These are phyloP conservation scores for Nakaseomyces nivariensis DNA, from an alignment of 1,139 yeast genomes.

Conservation along the genomic window DNA sequence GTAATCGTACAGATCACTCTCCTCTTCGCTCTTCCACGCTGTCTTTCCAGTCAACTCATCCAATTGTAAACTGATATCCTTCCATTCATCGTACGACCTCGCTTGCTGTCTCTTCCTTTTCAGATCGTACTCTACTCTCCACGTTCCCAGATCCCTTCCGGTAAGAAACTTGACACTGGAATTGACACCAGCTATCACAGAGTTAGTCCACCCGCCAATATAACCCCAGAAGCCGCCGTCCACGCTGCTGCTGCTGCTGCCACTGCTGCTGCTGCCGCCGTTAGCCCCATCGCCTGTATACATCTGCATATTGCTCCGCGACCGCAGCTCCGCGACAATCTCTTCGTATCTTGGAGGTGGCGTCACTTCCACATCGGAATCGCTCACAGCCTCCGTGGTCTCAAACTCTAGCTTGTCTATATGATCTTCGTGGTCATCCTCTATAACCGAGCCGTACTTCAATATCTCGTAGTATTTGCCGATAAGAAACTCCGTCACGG, in stretches of 20 bases:
- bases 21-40: conserved; percentile 59
- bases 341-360: not conserved
- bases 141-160: not conserved
- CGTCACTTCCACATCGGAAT: not conserved
- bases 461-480: conserved; percentile 8
- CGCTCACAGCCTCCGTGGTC: conserved; percentile 1
- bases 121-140: not conserved
- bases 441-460: not conserved
- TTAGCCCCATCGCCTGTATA: not conserved
- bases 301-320: not conserved
- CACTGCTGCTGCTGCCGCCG: not conserved
- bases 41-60: conserved; percentile 53
- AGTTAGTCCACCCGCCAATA: not conserved
- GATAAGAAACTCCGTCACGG: conserved; percentile 15
- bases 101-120: conserved; percentile 42
- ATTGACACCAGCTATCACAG: not conserved
- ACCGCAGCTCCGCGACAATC: not conserved
- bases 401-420: conserved; percentile 1
- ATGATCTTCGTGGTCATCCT: conserved; percentile 2
- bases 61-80: conserved; percentile 47
- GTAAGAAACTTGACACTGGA: not conserved
- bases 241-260: not conserved
- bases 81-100: conserved; percentile 66
- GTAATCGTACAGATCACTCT: conserved; percentile 64
- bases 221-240: not conserved